Evolutionary conservation across 306 rosid species (phyloP).

Genomic region (Rosa persica): DNA sequence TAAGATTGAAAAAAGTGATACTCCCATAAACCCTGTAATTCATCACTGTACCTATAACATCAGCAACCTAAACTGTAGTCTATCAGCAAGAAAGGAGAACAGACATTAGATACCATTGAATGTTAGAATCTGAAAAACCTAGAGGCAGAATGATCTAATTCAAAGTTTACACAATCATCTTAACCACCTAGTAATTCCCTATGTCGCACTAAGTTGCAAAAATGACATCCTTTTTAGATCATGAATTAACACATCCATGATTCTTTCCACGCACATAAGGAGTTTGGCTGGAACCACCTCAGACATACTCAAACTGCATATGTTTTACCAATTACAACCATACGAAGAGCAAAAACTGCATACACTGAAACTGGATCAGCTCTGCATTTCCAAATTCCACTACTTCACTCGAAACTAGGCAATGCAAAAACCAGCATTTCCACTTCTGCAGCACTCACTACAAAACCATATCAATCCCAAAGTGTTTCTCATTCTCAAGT

Average conservation of each 20-base stretch:
- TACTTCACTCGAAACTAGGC: neutral
- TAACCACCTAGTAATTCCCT: neutral
- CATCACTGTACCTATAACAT: no score
- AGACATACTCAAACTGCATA: neutral
- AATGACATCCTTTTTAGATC: neutral
- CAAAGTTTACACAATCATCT: neutral
- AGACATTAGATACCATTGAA: neutral
- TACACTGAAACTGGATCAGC: neutral
- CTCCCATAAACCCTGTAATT: neutral
- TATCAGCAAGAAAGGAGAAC: neutral
- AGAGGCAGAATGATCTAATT: neutral
- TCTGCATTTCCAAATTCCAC: constrained; percentile 4
- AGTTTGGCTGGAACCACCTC: neutral
- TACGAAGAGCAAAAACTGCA: neutral
- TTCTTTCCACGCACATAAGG: neutral
- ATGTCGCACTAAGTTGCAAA: neutral
- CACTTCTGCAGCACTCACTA: neutral
- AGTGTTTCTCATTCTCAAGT: neutral
- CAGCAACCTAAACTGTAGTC: neutral
- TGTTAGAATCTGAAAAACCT: neutral
- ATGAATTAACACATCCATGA: neutral
- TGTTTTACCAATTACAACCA: neutral
- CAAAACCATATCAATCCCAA: neutral
- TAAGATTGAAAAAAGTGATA: neutral
- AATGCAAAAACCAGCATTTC: neutral